Evolutionary conservation across 768 basidiomycete species (phyloP).

Genomic region (Kwoniella sp.): DNA sequence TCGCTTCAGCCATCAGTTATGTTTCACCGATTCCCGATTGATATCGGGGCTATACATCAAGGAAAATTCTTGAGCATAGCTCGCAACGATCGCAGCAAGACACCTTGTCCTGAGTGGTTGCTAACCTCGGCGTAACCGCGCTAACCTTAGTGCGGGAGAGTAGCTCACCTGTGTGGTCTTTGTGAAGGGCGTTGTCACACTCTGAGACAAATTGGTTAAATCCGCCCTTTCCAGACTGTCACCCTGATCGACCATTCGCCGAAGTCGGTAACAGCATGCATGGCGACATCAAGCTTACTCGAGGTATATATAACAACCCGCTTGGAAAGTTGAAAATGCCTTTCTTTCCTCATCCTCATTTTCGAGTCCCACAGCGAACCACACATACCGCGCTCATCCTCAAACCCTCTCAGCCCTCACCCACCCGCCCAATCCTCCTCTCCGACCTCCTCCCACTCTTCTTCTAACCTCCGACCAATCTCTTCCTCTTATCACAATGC

Average conservation of each 20-base stretch:
- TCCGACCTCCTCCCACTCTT: slow-evolving; percentile 20
- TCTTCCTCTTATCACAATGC: slow-evolving; percentile 20
- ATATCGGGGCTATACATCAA: too few relatives aligned
- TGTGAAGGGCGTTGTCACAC: too few relatives aligned
- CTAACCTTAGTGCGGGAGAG: too few relatives aligned
- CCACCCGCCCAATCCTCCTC: slow-evolving; percentile 20
- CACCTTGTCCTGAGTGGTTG: too few relatives aligned
- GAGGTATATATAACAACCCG: slow-evolving; percentile 8
- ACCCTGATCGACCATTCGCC: slow-evolving; percentile 3
- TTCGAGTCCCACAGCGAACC: slow-evolving; percentile 24
- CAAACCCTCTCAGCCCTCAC: slow-evolving; percentile 6
- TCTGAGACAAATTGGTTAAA: neutral
- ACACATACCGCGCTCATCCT: slow-evolving; percentile 13
- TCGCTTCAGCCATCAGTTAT: too few relatives aligned
- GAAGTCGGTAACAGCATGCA: neutral
- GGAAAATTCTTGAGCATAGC: too few relatives aligned
- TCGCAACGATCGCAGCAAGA: too few relatives aligned
- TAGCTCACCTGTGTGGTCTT: too few relatives aligned
- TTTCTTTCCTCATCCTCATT: slow-evolving; percentile 18
- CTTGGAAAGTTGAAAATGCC: neutral
- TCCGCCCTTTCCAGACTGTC: neutral
- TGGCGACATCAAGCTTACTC: neutral
- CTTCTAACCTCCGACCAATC: slow-evolving; percentile 24
- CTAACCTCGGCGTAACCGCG: too few relatives aligned
- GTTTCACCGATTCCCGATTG: too few relatives aligned